phyloP scores from a whole-genome alignment of 2,329 filamentous ascomycete species.

The Sphaerulina vaccinii region DNA sequence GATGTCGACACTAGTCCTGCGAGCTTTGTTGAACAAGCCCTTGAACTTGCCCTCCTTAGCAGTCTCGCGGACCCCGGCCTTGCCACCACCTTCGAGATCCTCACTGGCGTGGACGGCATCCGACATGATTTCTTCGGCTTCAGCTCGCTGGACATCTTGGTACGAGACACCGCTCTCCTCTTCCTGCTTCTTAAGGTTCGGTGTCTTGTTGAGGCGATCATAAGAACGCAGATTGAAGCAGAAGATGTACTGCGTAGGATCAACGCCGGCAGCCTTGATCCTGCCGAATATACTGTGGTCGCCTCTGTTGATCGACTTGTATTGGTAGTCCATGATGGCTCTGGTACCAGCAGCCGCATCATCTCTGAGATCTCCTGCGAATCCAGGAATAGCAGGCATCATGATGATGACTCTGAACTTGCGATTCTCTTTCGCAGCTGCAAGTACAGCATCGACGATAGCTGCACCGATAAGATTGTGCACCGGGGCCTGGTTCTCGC shows the following conservation, averaged over 20 bases:
- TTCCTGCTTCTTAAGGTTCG: constrained; percentile 70
- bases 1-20: constrained; percentile 30
- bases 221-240: constrained; percentile 93
- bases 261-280: constrained; percentile 69
- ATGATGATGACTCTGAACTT: constrained; percentile 90
- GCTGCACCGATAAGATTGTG: constrained; percentile 84
- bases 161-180: constrained; percentile 80
- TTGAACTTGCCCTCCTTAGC: constrained; percentile 28
- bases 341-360: constrained; percentile 81
- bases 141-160: constrained; percentile 79
- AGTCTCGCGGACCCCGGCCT: constrained; percentile 36
- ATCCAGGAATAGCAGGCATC: constrained; percentile 89
- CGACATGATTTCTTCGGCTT: constrained; percentile 85
- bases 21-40: constrained; percentile 36
- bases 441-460: constrained; percentile 86
- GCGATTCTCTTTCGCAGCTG: constrained; percentile 74
- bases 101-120: constrained; percentile 63
- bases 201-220: constrained; percentile 84
- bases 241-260: constrained; percentile 80
- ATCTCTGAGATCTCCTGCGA: constrained; percentile 84
- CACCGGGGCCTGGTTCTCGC: constrained; percentile 79
- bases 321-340: constrained; percentile 98
- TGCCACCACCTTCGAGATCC: constrained; percentile 24
- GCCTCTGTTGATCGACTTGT: constrained; percentile 90
- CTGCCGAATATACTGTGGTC: constrained; percentile 86